Evolutionary conservation across 192 early-diverging fungal species (phyloP), one percentile per base, ranked within the genome.

Genomic region (Spinellus fusiger): DNA sequence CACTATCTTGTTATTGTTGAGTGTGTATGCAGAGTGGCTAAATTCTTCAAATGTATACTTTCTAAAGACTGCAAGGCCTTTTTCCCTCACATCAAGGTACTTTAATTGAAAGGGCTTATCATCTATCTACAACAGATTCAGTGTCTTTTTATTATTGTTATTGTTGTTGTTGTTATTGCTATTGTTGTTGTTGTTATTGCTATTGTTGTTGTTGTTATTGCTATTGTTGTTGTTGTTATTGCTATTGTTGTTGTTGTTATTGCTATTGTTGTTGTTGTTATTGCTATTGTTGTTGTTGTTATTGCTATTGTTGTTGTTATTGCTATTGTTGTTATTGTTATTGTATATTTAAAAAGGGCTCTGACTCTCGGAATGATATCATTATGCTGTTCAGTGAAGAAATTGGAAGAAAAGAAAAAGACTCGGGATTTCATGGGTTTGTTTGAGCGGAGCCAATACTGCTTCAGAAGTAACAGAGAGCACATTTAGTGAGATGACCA

Each of bases 401-500:
- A 61, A 38, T 34, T 4, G 27, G 51, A 61, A 51, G 37, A 50
- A 61, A 50, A 9, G 51, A 61, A 51, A 51, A 50, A 61, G 49
- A 9, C 49, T 67, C 3, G 58, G 51, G 12, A 54, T 67, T 32
- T 27, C 34, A 9, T 61, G 59, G 23, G 59, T 49, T 25, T 27
- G 27, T 18, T 31, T 83, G 89, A 50, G 80, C 82, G 64, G 64
- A 25, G 64, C 64, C 32, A 65, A 51, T 73, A 94, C 96, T 73
- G 96, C 96, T 48, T 83, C 81, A 64, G 96, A 96, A 69, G 89
- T 98, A 28, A 93, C 94, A 1, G 81, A 85, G 65, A 93, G 96
- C 56, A 78, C 92, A 63, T 96, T 96, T 75, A 90, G 90, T 72
- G 96, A 98, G 62, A 88, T 93, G 1, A 98, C 96, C 0, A 90